phyloP scores from a whole-genome alignment of 495 filamentous ascomycete genomes.

The Amphirosellinia nigrospora region DNA sequence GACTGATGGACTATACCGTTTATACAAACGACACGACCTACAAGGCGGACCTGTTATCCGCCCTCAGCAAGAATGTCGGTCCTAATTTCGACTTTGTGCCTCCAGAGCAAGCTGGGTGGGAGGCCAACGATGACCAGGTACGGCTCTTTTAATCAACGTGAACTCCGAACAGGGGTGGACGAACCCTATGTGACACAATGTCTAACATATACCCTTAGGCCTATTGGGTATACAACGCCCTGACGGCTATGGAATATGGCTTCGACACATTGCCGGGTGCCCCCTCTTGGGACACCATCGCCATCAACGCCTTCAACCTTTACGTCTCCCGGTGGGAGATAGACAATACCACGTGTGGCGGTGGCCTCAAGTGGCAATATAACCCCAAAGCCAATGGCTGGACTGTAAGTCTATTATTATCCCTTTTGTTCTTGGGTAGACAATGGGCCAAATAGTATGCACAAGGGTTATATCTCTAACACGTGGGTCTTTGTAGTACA shows the following conservation, averaged over 20 bases:
- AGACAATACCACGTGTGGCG: conserved; percentile 70
- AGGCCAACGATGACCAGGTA: conserved; percentile 85
- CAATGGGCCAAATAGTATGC: not conserved
- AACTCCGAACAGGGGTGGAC: not conserved
- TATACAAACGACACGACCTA: conserved; percentile 79
- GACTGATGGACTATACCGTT: conserved; percentile 82
- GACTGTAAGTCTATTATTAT: conserved; percentile 35
- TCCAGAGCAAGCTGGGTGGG: conserved; percentile 74
- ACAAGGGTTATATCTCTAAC: not conserved
- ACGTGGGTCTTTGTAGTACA: conserved; percentile 51
- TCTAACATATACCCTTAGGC: conserved; percentile 16
- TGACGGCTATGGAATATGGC: conserved; percentile 79
- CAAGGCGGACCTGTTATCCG: conserved; percentile 70
- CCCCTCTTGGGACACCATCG: conserved; percentile 75
- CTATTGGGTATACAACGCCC: conserved; percentile 83
- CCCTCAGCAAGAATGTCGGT: conserved; percentile 73
- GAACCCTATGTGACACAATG: conserved; percentile 4
- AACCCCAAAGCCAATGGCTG: conserved; percentile 78
- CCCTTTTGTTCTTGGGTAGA: not conserved
- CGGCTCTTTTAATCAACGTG: not conserved
- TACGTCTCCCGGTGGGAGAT: conserved; percentile 71
- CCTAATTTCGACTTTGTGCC: conserved; percentile 76
- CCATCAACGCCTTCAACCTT: conserved; percentile 77
- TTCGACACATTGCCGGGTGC: conserved; percentile 52
- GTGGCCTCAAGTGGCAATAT: conserved; percentile 88